Conservation (phyloP, 805 yeast species). For the Scheffersomyces spartinae region DNA sequence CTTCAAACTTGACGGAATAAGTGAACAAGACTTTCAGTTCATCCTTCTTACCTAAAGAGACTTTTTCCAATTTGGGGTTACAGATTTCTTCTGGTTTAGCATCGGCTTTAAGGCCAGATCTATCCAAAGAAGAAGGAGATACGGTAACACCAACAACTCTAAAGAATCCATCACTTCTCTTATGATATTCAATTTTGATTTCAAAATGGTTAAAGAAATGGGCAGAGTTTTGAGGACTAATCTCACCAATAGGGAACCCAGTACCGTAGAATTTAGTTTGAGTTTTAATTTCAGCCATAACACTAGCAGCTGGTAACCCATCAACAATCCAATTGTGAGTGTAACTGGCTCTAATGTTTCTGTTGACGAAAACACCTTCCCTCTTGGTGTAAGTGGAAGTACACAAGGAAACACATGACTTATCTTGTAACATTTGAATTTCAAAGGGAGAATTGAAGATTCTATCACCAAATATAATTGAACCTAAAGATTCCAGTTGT, state of each 20-base stretch:
- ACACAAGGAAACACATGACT: slow-evolving; percentile 62
- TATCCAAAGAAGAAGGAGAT: slow-evolving; percentile 48
- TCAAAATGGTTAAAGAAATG: slow-evolving; percentile 75
- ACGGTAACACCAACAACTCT: slow-evolving; percentile 90
- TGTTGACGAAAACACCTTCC: slow-evolving; percentile 67
- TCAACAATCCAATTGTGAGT: slow-evolving; percentile 89
- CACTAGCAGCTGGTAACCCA: slow-evolving; percentile 85
- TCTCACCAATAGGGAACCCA: slow-evolving; percentile 71
- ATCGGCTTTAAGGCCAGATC: slow-evolving; percentile 12
- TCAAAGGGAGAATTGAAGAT: slow-evolving; percentile 87
- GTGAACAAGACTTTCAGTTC: slow-evolving; percentile 61
- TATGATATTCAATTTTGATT: slow-evolving; percentile 72
- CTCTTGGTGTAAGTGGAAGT: slow-evolving; percentile 42
- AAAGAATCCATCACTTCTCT: slow-evolving; percentile 50
- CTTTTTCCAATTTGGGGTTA: slow-evolving; percentile 22
- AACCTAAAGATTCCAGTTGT: slow-evolving; percentile 84
- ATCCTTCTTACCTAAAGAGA: slow-evolving; percentile 36
- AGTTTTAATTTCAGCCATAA: slow-evolving; percentile 45
- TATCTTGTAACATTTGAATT: slow-evolving; percentile 64
- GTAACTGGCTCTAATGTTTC: slow-evolving; percentile 73
- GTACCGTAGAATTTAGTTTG: slow-evolving; percentile 56
- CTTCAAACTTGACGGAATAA: slow-evolving; percentile 69
- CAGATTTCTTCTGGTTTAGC: slow-evolving; percentile 18
- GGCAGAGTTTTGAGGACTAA: slow-evolving; percentile 44
- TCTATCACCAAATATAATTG: slow-evolving; percentile 91